A percentile compares a stretch with the other conserved stretches of the same genome.
Conservation (phyloP, 345 rosid genomes). For the Dipteronia dyeriana region DNA sequence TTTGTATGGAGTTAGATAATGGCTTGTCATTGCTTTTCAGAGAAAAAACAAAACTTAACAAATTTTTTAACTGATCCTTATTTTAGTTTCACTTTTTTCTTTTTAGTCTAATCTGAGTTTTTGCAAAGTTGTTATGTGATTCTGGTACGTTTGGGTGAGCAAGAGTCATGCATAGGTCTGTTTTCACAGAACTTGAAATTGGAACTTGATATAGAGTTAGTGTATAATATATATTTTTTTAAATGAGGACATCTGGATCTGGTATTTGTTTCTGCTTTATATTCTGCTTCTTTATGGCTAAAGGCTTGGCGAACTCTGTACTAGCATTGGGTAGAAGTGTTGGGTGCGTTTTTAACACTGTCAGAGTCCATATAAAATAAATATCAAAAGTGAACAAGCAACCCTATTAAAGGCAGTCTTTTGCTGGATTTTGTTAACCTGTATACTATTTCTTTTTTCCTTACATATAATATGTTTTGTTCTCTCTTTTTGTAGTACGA, state of each 20-base stretch:
- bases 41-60: not conserved
- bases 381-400: not conserved
- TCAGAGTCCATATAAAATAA: not conserved
- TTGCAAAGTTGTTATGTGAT: no score
- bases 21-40: not conserved
- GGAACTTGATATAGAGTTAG: no score
- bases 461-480: not conserved
- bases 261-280: no score
- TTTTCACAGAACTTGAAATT: no score
- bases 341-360: not conserved
- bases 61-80: not conserved
- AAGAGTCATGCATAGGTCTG: no score
- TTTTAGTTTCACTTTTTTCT: not conserved
- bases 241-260: no score
- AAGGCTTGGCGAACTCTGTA: no score
- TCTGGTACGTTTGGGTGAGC: no score
- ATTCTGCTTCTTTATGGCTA: no score
- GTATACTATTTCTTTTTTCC: no score
- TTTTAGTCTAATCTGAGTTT: not conserved
- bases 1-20: not conserved
- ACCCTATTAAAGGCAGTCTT: not conserved
- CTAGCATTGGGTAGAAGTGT: no score
- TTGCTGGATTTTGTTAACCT: not conserved
- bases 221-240: no score
- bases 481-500: not conserved